These are phyloP conservation scores for Pelagomonas calceolata DNA, from an alignment of 108 stramenopile genomes.

Conservation along the genomic window DNA sequence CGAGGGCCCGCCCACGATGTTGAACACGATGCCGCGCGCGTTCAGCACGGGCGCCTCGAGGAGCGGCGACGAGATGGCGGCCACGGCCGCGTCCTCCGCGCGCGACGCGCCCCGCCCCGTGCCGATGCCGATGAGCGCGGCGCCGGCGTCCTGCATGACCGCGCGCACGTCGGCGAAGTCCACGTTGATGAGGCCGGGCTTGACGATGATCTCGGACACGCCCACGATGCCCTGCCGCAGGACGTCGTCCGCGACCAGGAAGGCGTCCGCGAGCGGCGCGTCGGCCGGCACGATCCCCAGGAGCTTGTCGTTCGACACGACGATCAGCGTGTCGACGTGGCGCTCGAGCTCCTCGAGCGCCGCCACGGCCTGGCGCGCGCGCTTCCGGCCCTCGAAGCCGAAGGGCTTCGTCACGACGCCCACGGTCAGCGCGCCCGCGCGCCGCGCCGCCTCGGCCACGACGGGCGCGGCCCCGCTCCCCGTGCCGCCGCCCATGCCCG, in stretches of 20 bases:
- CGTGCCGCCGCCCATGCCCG: constrained; percentile 80
- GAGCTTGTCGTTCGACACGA: constrained; percentile 81
- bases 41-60: constrained; percentile 73
- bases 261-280: constrained; percentile 72
- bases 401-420: constrained; percentile 79
- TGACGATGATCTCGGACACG: constrained; percentile 78
- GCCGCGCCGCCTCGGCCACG: constrained; percentile 29
- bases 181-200: constrained; percentile 79
- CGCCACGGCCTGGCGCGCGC: constrained; percentile 70
- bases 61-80: constrained; percentile 73
- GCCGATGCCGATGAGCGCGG: constrained; percentile 82
- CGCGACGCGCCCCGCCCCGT: constrained; percentile 58
- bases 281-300: constrained; percentile 80
- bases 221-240: constrained; percentile 80
- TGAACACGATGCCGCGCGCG: constrained; percentile 80
- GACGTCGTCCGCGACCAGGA: constrained; percentile 81
- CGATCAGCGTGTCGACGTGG: constrained; percentile 80
- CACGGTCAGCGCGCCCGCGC: constrained; percentile 21
- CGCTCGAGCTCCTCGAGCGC: constrained; percentile 57
- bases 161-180: constrained; percentile 84
- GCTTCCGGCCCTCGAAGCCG: constrained; percentile 74
- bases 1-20: constrained; percentile 71
- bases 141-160: constrained; percentile 80
- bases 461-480: constrained; percentile 72
- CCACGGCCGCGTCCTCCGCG: constrained; percentile 75